Conservation (phyloP, 257 asterid species). For the Solanum chaucha region DNA sequence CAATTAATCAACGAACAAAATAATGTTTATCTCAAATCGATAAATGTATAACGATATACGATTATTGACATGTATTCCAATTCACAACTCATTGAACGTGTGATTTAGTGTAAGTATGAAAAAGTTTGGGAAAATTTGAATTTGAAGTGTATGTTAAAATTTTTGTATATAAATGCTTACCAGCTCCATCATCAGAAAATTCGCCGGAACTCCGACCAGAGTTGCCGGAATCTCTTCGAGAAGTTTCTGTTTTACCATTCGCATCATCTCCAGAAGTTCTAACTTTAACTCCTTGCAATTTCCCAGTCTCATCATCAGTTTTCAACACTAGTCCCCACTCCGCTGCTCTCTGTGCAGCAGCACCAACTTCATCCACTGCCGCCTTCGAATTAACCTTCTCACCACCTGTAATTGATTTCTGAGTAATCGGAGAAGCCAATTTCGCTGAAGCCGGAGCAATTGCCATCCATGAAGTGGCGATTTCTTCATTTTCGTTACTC, state of each 20-base stretch:
- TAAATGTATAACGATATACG: background rate
- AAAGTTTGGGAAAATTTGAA: background rate
- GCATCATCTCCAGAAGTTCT: constrained; percentile 76
- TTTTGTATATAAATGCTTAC: background rate
- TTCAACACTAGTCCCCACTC: constrained; percentile 93
- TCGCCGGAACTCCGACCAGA: constrained; percentile 73
- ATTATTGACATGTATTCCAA: too few species aligned
- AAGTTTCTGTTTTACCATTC: constrained; percentile 17
- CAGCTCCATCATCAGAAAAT: constrained; percentile 58
- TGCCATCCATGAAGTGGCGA: constrained; percentile 80
- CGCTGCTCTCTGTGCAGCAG: constrained; percentile 85
- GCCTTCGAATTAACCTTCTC: background rate
- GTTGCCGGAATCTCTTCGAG: constrained; percentile 59
- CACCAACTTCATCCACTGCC: constrained; percentile 27
- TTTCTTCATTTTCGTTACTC: constrained; percentile 5
- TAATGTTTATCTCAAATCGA: too few species aligned
- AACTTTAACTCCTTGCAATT: constrained; percentile 68
- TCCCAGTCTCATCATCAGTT: constrained; percentile 79
- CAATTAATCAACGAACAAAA: background rate
- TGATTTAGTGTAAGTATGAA: background rate
- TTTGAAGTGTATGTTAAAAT: background rate
- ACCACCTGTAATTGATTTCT: constrained; percentile 15
- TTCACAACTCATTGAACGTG: background rate
- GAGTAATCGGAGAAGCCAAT: background rate
- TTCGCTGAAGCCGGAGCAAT: background rate